Percentiles rank a stretch among this genome's conserved stretches.
phyloP scores from a whole-genome alignment of 1,139 yeast genomes.

The Entelexis sorbosivorans region DNA sequence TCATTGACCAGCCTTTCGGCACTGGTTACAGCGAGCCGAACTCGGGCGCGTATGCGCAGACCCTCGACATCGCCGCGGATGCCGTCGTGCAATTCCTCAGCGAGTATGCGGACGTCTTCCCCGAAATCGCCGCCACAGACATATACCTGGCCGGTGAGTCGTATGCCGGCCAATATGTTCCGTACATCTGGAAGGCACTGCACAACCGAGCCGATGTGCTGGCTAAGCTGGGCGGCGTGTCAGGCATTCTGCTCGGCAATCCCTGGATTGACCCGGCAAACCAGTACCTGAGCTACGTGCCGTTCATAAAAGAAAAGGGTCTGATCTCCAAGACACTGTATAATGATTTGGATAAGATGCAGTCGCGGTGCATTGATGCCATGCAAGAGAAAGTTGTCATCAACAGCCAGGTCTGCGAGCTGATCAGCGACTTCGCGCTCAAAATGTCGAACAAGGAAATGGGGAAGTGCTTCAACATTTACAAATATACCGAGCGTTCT shows the following conservation, averaged over 20 bases:
- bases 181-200: constrained; percentile 65
- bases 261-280: constrained; percentile 92
- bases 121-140: constrained; percentile 55
- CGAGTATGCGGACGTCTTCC: constrained; percentile 59
- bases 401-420: constrained; percentile 25
- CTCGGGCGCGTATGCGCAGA: constrained; percentile 44
- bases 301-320: constrained; percentile 53
- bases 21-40: constrained; percentile 68
- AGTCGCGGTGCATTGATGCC: constrained; percentile 27
- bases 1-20: constrained; percentile 91
- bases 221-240: constrained; percentile 18
- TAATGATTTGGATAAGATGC: constrained; percentile 28
- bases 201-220: constrained; percentile 28
- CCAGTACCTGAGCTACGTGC: constrained; percentile 74
- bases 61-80: constrained; percentile 43
- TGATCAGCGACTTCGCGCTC: constrained; percentile 20
- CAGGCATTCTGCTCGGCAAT: constrained; percentile 76
- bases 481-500: constrained; percentile 64
- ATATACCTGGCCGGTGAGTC: constrained; percentile 86
- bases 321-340: constrained; percentile 35
- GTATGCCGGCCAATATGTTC: constrained; percentile 94
- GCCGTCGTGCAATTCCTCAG: constrained; percentile 59
- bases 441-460: constrained; percentile 16
- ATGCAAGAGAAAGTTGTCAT: constrained; percentile 26
- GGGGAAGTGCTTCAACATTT: constrained; percentile 59